These are phyloP conservation scores for Brassica nigra DNA, from an alignment of 345 rosid species.

Conservation along the genomic window DNA sequence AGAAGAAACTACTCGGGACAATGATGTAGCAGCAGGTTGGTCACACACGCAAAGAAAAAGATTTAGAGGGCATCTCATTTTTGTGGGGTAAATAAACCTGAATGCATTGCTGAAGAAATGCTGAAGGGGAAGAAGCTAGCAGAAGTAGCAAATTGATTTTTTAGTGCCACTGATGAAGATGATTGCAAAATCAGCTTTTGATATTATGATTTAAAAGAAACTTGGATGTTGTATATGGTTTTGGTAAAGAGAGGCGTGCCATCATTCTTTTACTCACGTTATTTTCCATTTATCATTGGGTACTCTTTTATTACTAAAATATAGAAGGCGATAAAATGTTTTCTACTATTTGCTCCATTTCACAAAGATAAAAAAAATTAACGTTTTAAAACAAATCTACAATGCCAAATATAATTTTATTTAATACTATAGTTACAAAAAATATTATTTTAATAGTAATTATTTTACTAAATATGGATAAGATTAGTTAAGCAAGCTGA, in stretches of 20 bases:
- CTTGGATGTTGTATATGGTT: background rate
- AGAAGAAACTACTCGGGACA: background rate
- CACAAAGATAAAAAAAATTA: too few species aligned
- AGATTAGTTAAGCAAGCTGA: too few species aligned
- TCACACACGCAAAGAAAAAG: slow-evolving; percentile 34
- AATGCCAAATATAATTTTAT: too few species aligned
- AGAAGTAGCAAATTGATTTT: slow-evolving; percentile 23
- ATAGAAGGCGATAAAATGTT: slow-evolving; percentile 10
- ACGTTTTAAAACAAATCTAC: too few species aligned
- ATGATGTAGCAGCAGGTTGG: slow-evolving; percentile 21
- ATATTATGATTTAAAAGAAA: background rate
- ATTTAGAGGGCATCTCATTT: slow-evolving; percentile 35
- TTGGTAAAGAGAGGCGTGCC: slow-evolving; percentile 1
- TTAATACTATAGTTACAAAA: too few species aligned
- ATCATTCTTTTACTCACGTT: slow-evolving; percentile 35
- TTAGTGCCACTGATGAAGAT: slow-evolving; percentile 16
- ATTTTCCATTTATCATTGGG: slow-evolving; percentile 23
- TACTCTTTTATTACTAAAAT: background rate
- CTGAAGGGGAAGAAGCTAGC: slow-evolving; percentile 31
- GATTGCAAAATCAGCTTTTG: slow-evolving; percentile 23
- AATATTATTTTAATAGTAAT: too few species aligned
- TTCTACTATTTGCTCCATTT: background rate
- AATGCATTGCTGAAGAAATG: slow-evolving; percentile 40
- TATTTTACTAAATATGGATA: too few species aligned
- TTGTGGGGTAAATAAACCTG: slow-evolving; percentile 42